A percentile compares a stretch with the other conserved stretches of the same genome.
Evolutionary conservation across 805 yeast genomes (phyloP).

Genomic region (Spathaspora passalidarum): DNA sequence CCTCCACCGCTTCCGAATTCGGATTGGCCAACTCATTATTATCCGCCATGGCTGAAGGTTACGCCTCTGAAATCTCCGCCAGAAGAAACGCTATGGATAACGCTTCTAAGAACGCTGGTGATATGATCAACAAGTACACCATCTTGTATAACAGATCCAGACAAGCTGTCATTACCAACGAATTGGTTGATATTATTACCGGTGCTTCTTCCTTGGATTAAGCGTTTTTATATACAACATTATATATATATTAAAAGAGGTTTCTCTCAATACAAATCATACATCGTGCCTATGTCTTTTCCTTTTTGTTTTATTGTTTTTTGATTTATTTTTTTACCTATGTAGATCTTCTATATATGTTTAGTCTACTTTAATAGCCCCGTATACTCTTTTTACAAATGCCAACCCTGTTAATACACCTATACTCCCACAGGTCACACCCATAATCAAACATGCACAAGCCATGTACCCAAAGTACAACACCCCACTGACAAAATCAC

Average conservation of each 20-base stretch:
- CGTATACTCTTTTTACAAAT: conserved; percentile 62
- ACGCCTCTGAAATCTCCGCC: conserved; percentile 96
- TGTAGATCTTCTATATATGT: too few relatives aligned
- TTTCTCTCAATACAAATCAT: too few relatives aligned
- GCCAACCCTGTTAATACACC: conserved; percentile 65
- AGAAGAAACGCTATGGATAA: conserved; percentile 99
- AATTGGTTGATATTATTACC: conserved; percentile 97
- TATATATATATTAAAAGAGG: too few relatives aligned
- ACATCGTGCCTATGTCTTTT: too few relatives aligned
- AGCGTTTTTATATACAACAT: conserved; percentile 1
- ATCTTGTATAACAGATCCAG: conserved; percentile 99
- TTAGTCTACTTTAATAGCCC: conserved; percentile 55
- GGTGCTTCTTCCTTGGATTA: conserved; percentile 99
- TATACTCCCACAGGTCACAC: conserved; percentile 72
- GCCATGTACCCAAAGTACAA: conserved; percentile 72
- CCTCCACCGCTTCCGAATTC: conserved; percentile 78
- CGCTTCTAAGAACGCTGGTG: conserved; percentile 99
- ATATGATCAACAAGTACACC: conserved; percentile 94
- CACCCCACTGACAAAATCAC: conserved; percentile 64
- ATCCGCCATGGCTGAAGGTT: conserved; percentile 95
- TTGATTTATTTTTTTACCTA: too few relatives aligned
- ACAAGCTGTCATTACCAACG: conserved; percentile 99
- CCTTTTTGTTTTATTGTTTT: too few relatives aligned
- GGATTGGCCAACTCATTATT: conserved; percentile 85
- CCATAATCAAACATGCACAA: conserved; percentile 58